phyloP scores from a whole-genome alignment of 2,329 filamentous ascomycete species.

The Stachybotrys elegans region DNA sequence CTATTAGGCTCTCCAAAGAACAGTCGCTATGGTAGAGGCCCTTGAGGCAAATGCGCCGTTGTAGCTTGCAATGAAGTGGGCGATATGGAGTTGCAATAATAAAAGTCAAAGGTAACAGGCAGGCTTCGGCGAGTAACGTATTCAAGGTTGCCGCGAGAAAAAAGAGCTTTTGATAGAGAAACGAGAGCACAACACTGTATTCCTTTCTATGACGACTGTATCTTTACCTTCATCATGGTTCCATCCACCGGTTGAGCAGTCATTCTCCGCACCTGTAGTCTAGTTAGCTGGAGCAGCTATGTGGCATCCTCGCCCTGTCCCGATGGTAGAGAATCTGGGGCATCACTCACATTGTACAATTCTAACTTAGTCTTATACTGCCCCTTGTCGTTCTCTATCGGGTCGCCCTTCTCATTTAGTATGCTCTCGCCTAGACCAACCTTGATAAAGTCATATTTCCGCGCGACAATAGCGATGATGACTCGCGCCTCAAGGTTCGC shows the following conservation, averaged over 20 bases:
- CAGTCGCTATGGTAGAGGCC: too few relatives aligned
- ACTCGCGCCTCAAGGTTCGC: background rate
- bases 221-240: background rate
- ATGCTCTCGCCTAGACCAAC: background rate
- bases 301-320: background rate
- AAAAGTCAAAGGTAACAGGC: too few relatives aligned
- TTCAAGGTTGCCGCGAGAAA: too few relatives aligned
- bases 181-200: too few relatives aligned
- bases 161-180: too few relatives aligned
- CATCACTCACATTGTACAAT: background rate
- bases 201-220: too few relatives aligned
- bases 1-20: too few relatives aligned
- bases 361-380: background rate
- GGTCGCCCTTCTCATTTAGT: background rate
- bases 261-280: background rate
- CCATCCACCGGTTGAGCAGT: background rate
- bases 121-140: too few relatives aligned
- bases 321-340: background rate
- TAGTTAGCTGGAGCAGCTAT: background rate
- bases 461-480: background rate
- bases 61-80: too few relatives aligned
- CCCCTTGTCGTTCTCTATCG: background rate
- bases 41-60: too few relatives aligned
- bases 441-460: constrained; percentile 1
- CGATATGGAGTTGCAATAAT: too few relatives aligned